Percentiles rank a stretch among this genome's conserved stretches.
Conservation (phyloP, 2,329 filamentous ascomycete genomes). For the Scedosporium aurantiacum region DNA sequence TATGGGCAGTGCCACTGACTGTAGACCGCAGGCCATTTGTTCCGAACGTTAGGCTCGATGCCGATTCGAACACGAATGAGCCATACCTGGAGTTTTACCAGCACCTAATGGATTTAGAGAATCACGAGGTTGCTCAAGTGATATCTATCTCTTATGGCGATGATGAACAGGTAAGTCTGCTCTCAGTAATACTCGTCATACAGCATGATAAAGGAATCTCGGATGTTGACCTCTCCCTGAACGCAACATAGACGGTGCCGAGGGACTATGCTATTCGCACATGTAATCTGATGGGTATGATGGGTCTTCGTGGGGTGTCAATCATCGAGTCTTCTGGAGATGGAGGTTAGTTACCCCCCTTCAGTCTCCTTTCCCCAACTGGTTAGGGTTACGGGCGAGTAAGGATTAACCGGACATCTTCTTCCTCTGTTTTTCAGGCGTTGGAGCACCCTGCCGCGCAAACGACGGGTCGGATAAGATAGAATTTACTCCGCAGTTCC, state of each 20-base stretch:
- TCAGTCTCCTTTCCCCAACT: background rate
- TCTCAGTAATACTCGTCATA: background rate
- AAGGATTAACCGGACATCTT: background rate
- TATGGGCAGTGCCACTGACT: constrained; percentile 14
- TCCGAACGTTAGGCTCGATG: constrained; percentile 14
- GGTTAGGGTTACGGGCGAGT: background rate
- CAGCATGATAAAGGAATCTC: background rate
- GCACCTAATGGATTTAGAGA: constrained; percentile 36
- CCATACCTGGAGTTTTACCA: constrained; percentile 56
- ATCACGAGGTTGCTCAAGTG: constrained; percentile 44
- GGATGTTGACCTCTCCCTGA: background rate
- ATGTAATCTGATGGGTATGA: constrained; percentile 49
- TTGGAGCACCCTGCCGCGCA: constrained; percentile 23
- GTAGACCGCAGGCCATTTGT: constrained; percentile 20
- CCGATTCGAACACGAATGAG: constrained; percentile 44
- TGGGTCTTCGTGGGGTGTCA: constrained; percentile 55
- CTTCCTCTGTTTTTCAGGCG: constrained; percentile 14
- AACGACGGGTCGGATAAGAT: constrained; percentile 23
- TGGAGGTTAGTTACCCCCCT: constrained; percentile 3
- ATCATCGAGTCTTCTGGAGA: constrained; percentile 58
- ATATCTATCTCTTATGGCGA: constrained; percentile 59
- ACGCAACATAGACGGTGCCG: constrained; percentile 35
- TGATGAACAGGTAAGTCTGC: constrained; percentile 37
- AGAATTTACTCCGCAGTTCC: constrained; percentile 23
- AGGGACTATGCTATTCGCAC: constrained; percentile 39